Base-by-base conservation (phyloP, 371 early-diverging fungal genomes). In the Polyrhizophydium stewartii region DNA sequence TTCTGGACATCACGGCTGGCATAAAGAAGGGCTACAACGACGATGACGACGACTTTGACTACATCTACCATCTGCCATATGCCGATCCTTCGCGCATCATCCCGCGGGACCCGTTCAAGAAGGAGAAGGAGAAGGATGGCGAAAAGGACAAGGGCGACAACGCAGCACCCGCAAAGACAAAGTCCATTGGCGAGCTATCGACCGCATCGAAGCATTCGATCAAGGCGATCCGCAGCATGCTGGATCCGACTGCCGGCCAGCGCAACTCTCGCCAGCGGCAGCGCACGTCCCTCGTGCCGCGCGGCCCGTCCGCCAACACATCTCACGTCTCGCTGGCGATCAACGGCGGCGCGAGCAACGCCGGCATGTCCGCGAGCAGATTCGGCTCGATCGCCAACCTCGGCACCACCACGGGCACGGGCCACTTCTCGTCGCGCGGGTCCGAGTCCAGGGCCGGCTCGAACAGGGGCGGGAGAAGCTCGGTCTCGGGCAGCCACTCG, bases 11-110 rank as follows among this genome's bases (percentile, higher is more conserved):
- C 22, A 70, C 67, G 45, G 77, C 70, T 1, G 70, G 65, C 0
- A 62, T 76, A 31, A 71, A 72, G 35, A 71, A 71, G 47, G 59
- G 62, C 21, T 28, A 43, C 27, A 47, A 55, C 24, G 68, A 67
- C 22, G 77, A 76, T 37, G 78, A 78, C 52, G 70, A 69, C 56
- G 78, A 75, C 52, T 78, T 78, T 67, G 78, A 78, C 56, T 78
- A 78, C 50, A 70, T 75, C 58, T 78, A 78, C 63, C 78, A 78
- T 63, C 67, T 78, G 21, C 78, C 78, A 27, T 67, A 73, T 60
- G 78, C 78, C n/a, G 65, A 75, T 52, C 68, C 71, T 10, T 50
- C 58, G n/a, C 59, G 67, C 25, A 66, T 72, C 28, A 56, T 66
- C 43, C 59, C 58, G 21, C 63, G 73, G 28, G 70, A 77, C 60